Percentiles rank a stretch among this genome's conserved stretches.
Conservation (phyloP, 1,284 basidiomycete genomes). For the Sporisorium sorghi region DNA sequence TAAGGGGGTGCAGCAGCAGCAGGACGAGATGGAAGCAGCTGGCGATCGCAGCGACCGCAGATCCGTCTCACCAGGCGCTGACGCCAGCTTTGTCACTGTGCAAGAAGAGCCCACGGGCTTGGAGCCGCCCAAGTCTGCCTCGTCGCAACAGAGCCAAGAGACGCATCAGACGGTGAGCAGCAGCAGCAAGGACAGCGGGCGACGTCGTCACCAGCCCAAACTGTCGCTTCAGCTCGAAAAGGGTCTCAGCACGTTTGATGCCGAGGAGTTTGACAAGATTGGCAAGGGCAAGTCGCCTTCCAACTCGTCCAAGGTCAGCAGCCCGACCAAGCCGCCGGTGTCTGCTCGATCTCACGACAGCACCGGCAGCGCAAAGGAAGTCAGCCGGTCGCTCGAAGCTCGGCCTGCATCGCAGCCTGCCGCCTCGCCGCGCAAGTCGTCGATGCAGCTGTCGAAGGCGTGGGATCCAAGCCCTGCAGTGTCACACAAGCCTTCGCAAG, state of each 20-base stretch:
- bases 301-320: conserved; percentile 17
- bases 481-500: conserved; percentile 12
- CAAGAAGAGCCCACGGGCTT: conserved; percentile 24
- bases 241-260: conserved; percentile 58
- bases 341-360: conserved; percentile 32
- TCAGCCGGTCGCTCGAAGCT: conserved; percentile 21
- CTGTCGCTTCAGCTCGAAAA: conserved; percentile 63
- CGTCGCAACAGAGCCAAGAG: conserved; percentile 45
- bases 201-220: conserved; percentile 51
- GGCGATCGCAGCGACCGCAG: conserved; percentile 28
- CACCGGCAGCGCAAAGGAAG: conserved; percentile 23
- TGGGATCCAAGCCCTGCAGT: conserved; percentile 26
- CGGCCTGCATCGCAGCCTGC: conserved; percentile 16
- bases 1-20: conserved; percentile 5
- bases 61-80: conserved; percentile 29
- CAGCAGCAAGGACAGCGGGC: conserved; percentile 27
- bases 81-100: conserved; percentile 39
- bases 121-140: conserved; percentile 41
- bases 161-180: conserved; percentile 40
- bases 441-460: conserved; percentile 34
- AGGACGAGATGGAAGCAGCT: conserved; percentile 4
- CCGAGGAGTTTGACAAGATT: conserved; percentile 56
- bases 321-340: conserved; percentile 34
- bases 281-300: conserved; percentile 38
- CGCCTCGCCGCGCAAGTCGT: conserved; percentile 27